phyloP scores from a whole-genome alignment of 1,139 yeast genomes.

The Kurtzmaniella quercitrusa region DNA sequence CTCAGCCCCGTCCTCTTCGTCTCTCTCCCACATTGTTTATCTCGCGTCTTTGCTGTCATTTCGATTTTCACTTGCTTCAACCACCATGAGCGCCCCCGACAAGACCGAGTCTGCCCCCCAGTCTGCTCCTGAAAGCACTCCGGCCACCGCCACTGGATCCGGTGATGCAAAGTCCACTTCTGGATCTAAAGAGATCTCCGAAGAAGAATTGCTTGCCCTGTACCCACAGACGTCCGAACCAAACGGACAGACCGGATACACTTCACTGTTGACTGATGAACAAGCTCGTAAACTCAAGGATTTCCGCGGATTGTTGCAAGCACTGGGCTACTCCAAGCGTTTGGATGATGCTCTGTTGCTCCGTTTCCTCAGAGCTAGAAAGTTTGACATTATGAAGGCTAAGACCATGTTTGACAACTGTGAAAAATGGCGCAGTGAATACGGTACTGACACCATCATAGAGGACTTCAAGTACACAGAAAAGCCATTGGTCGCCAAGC shows the following conservation, averaged over 20 bases:
- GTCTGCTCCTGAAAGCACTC: not conserved
- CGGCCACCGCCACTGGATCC: not conserved
- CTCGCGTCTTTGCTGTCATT: conserved; percentile 2
- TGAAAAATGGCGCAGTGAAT: conserved; percentile 88
- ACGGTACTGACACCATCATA: conserved; percentile 82
- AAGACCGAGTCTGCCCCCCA: not conserved
- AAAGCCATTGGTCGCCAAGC: conserved; percentile 83
- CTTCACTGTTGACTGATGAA: conserved; percentile 71
- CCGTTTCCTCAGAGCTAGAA: conserved; percentile 92
- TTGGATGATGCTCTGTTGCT: conserved; percentile 86
- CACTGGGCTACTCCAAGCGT: conserved; percentile 66
- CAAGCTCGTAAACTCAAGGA: conserved; percentile 60
- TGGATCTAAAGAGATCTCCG: conserved; percentile 10
- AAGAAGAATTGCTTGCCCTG: conserved; percentile 38
- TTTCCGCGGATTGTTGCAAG: conserved; percentile 55
- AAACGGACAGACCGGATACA: conserved; percentile 64
- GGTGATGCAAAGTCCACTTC: not conserved
- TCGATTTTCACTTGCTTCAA: not conserved
- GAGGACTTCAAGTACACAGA: conserved; percentile 86
- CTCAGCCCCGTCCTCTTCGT: not conserved
- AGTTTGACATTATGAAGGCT: conserved; percentile 79
- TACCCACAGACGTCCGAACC: conserved; percentile 71
- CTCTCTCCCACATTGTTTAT: not conserved
- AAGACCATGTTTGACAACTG: conserved; percentile 80
- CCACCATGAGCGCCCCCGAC: not conserved